phyloP scores from a whole-genome alignment of 179 eudicot genomes.

The Monotropa hypopitys region DNA sequence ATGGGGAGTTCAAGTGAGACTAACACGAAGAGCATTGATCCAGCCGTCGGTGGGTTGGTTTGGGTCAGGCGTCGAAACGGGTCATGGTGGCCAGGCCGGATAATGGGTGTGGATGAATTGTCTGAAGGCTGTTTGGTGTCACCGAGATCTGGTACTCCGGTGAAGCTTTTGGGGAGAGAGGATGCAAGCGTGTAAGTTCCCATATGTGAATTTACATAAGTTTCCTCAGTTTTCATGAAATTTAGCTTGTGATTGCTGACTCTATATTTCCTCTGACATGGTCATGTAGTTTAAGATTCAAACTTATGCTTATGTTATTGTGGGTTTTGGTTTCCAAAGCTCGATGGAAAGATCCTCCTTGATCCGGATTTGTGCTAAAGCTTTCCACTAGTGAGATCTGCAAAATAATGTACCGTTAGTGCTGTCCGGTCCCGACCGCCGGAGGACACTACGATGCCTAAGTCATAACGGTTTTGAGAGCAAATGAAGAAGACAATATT shows the following conservation, averaged over 20 bases:
- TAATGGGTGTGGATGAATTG: conserved; percentile 46
- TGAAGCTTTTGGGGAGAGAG: conserved; percentile 72
- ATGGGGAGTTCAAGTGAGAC: conserved; percentile 45
- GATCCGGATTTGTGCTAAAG: too few relatives aligned
- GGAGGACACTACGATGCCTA: too few relatives aligned
- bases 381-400: too few relatives aligned
- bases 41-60: conserved; percentile 52
- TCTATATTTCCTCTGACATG: background rate
- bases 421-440: too few relatives aligned
- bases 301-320: background rate
- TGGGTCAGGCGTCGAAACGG: conserved; percentile 83
- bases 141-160: conserved; percentile 59
- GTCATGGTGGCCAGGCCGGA: conserved; percentile 89
- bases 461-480: too few relatives aligned
- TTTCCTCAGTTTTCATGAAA: background rate
- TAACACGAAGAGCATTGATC: conserved; percentile 29
- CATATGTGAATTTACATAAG: background rate
- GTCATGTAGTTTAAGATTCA: background rate
- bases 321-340: too few relatives aligned
- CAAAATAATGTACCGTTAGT: too few relatives aligned
- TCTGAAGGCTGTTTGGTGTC: conserved; percentile 25
- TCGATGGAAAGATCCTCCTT: too few relatives aligned
- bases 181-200: conserved; percentile 64
- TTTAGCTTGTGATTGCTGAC: background rate
- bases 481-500: too few relatives aligned